phyloP scores from a whole-genome alignment of 768 basidiomycete genomes.

The Cystofilobasidium capitatum region DNA sequence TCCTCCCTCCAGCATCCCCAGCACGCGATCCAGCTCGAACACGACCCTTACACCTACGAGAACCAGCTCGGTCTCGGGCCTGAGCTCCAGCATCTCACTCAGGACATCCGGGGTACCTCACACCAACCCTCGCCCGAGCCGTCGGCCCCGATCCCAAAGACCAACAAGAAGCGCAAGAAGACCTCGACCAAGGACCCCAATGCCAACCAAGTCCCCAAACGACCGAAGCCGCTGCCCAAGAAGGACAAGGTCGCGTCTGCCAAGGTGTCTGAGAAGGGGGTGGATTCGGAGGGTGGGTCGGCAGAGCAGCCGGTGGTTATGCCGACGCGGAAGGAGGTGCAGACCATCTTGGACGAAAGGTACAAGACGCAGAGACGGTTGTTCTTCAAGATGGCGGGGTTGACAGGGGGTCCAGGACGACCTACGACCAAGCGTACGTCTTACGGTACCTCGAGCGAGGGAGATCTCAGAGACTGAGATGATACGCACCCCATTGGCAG shows the following conservation, averaged over 20 bases:
- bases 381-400: background rate
- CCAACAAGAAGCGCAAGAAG: background rate
- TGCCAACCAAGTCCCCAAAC: background rate
- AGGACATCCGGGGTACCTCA: background rate
- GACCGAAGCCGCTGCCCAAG: background rate
- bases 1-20: background rate
- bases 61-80: background rate
- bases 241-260: background rate
- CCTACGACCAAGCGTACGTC: conserved; percentile 1
- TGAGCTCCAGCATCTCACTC: background rate
- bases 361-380: conserved; percentile 1
- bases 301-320: background rate
- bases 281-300: background rate
- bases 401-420: background rate
- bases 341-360: background rate
- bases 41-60: too few species aligned
- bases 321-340: background rate
- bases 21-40: background rate
- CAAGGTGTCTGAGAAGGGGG: background rate
- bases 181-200: background rate
- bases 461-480: background rate
- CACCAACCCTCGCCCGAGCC: background rate
- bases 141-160: too few species aligned
- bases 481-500: background rate
- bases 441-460: background rate